These are phyloP conservation scores for Citropsis articulata DNA, from an alignment of 345 rosid genomes.

Conservation along the genomic window DNA sequence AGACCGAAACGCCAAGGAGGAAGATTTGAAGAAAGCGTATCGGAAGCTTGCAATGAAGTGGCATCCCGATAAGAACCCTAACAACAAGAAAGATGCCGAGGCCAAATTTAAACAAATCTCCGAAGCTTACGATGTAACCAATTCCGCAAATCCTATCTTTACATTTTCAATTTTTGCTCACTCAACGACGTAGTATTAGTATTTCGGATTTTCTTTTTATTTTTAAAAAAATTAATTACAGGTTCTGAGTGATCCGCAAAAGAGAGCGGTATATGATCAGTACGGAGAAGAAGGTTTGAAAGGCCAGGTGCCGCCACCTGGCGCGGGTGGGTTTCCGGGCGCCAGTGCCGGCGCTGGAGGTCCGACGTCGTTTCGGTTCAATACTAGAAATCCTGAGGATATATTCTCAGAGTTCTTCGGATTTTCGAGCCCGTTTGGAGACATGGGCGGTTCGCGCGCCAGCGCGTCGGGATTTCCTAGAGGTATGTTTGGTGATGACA, in stretches of 20 bases:
- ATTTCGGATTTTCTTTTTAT: not conserved
- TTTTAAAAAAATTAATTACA: slow-evolving; percentile 7
- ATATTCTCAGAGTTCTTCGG: slow-evolving; percentile 88
- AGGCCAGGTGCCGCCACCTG: slow-evolving; percentile 79
- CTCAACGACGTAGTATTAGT: not conserved
- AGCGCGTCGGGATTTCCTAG: slow-evolving; percentile 51
- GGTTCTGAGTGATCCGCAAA: slow-evolving; percentile 84
- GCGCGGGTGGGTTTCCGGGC: slow-evolving; percentile 47
- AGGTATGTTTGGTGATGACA: slow-evolving; percentile 57
- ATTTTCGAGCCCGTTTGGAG: slow-evolving; percentile 60
- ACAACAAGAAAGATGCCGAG: slow-evolving; percentile 76
- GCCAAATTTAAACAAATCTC: slow-evolving; percentile 93
- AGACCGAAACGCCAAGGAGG: slow-evolving; percentile 68
- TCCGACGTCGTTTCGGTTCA: slow-evolving; percentile 54
- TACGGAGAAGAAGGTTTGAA: slow-evolving; percentile 86
- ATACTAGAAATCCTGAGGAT: slow-evolving; percentile 76
- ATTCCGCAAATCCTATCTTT: not conserved
- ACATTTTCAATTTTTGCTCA: not conserved
- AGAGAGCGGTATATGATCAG: slow-evolving; percentile 79
- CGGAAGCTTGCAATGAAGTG: slow-evolving; percentile 91
- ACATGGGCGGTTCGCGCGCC: slow-evolving; percentile 52
- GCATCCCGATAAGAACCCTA: slow-evolving; percentile 96
- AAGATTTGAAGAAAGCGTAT: slow-evolving; percentile 85
- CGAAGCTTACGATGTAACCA: slow-evolving; percentile 80
- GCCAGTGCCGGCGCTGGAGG: slow-evolving; percentile 35